Conservation (phyloP, 495 filamentous ascomycete genomes). For the Podospora appendiculata region DNA sequence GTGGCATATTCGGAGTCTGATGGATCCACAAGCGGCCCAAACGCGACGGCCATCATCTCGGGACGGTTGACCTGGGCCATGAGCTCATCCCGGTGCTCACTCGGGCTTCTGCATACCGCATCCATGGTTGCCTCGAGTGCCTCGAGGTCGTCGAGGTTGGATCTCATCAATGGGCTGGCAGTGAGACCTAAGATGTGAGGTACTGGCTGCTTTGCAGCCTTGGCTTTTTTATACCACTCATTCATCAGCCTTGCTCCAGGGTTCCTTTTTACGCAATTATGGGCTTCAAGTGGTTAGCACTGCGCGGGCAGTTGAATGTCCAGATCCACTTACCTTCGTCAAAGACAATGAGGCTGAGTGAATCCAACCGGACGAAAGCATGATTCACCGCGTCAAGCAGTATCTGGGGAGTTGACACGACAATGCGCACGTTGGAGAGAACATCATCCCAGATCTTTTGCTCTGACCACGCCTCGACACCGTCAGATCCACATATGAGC, state of each 20-base stretch:
- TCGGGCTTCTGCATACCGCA: constrained; percentile 64
- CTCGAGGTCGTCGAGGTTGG: constrained; percentile 41
- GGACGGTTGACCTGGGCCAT: constrained; percentile 61
- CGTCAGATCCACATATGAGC: constrained; percentile 59
- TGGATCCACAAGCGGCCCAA: constrained; percentile 16
- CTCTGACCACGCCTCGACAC: constrained; percentile 68
- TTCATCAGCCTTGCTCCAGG: constrained; percentile 73
- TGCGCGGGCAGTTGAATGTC: not conserved
- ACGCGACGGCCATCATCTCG: constrained; percentile 44
- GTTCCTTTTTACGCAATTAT: constrained; percentile 58
- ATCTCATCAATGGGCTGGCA: constrained; percentile 69
- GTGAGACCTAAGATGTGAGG: constrained; percentile 79
- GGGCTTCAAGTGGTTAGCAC: constrained; percentile 38
- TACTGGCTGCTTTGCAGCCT: constrained; percentile 30
- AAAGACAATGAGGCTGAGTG: constrained; percentile 68
- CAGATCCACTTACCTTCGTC: constrained; percentile 65
- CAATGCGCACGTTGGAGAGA: constrained; percentile 58
- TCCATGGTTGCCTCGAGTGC: constrained; percentile 70
- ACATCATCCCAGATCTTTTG: constrained; percentile 65
- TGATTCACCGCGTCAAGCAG: constrained; percentile 74
- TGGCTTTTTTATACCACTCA: constrained; percentile 54
- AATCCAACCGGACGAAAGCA: constrained; percentile 64
- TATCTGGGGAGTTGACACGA: constrained; percentile 71
- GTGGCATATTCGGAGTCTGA: constrained; percentile 6
- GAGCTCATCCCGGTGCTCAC: constrained; percentile 62